Conservation (phyloP, 2,329 filamentous ascomycete species). For the Parafenestella ontariensis region DNA sequence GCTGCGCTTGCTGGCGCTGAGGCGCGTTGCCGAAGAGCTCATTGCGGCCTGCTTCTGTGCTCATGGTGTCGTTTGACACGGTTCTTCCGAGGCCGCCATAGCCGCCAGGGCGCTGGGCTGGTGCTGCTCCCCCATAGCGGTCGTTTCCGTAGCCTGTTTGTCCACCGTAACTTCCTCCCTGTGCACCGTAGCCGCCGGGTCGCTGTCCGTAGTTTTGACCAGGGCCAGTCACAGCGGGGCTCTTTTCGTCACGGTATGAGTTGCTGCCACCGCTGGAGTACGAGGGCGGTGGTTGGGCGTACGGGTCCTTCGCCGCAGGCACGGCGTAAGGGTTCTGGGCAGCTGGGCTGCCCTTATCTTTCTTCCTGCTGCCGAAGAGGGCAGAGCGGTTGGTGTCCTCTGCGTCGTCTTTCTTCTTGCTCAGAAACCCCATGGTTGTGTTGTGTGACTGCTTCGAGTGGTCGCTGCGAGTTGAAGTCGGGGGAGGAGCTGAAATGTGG, state of each 20-base stretch:
- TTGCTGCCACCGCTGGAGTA: slow-evolving; percentile 43
- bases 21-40: slow-evolving; percentile 69
- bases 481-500: slow-evolving; percentile 20
- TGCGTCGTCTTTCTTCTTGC: slow-evolving; percentile 62
- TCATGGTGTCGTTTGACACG: slow-evolving; percentile 53
- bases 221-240: slow-evolving; percentile 50
- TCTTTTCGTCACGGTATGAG: slow-evolving; percentile 52
- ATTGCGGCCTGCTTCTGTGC: slow-evolving; percentile 64
- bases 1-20: slow-evolving; percentile 56
- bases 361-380: slow-evolving; percentile 64
- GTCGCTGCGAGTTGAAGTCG: background rate
- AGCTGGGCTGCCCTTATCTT: slow-evolving; percentile 58
- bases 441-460: background rate
- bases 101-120: slow-evolving; percentile 42
- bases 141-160: slow-evolving; percentile 54
- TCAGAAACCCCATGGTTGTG: slow-evolving; percentile 56
- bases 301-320: slow-evolving; percentile 59
- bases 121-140: slow-evolving; percentile 55
- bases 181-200: slow-evolving; percentile 41
- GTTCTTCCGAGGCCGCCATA: slow-evolving; percentile 48
- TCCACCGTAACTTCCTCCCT: slow-evolving; percentile 41
- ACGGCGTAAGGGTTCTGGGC: slow-evolving; percentile 55
- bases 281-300: slow-evolving; percentile 55
- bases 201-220: slow-evolving; percentile 51
- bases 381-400: slow-evolving; percentile 63